Conservation (phyloP, 169 alveolate species). For the Hepatocystis sp. region DNA sequence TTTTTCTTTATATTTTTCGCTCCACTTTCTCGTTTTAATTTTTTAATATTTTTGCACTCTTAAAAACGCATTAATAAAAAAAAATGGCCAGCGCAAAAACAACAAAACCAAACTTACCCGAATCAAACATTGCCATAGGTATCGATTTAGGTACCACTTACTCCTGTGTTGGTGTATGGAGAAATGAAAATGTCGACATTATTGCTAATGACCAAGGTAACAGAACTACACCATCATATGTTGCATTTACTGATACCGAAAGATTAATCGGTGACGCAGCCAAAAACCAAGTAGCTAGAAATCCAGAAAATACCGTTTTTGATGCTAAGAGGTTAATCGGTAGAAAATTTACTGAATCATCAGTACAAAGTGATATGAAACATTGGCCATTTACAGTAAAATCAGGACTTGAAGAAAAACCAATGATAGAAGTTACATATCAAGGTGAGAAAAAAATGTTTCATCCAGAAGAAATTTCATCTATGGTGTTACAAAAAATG, state of each 20-base stretch:
- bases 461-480: conserved; percentile 96
- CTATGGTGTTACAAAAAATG: conserved; percentile 97
- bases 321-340: conserved; percentile 98
- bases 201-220: conserved; percentile 99
- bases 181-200: conserved; percentile 96
- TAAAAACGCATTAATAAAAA: no score
- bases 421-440: conserved; percentile 90
- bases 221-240: conserved; percentile 99
- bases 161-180: conserved; percentile 97
- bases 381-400: conserved; percentile 96
- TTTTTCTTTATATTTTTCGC: no score
- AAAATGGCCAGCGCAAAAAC: conserved; percentile 72
- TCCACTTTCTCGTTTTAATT: no score
- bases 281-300: conserved; percentile 96
- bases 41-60: no score
- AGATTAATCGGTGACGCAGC: conserved; percentile 99
- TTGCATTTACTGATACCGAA: conserved; percentile 98
- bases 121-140: conserved; percentile 89
- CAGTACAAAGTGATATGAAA: conserved; percentile 94
- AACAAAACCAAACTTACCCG: conserved; percentile 68
- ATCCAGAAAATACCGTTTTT: conserved; percentile 96
- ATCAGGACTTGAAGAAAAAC: conserved; percentile 90
- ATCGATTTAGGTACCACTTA: conserved; percentile 97
- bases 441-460: conserved; percentile 93
- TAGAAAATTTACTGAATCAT: conserved; percentile 93